phyloP scores from a whole-genome alignment of 2,329 filamentous ascomycete genomes.

The Alternaria sp. region DNA sequence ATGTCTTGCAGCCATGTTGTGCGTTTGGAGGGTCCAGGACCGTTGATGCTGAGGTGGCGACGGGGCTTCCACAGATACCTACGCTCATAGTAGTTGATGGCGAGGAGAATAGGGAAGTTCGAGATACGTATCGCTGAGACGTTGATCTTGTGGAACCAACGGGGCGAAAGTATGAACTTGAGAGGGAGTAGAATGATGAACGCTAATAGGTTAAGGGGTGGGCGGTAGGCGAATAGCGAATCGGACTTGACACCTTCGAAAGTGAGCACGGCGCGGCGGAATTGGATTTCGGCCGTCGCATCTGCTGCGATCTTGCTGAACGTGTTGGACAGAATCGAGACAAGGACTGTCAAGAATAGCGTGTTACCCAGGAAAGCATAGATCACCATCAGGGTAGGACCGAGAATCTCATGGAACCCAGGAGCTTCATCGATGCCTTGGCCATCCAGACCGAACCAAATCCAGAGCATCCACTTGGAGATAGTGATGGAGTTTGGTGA shows the following conservation, averaged over 20 bases:
- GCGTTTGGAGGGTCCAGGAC: constrained; percentile 48
- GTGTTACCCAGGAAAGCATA: constrained; percentile 89
- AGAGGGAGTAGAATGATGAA: constrained; percentile 76
- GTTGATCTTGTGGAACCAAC: constrained; percentile 92
- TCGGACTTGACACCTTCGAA: constrained; percentile 87
- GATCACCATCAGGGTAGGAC: constrained; percentile 78
- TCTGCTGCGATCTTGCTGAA: constrained; percentile 80
- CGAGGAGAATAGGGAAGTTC: constrained; percentile 75
- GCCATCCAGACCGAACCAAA: constrained; percentile 86
- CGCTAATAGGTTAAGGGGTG: constrained; percentile 83
- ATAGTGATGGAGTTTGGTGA: constrained; percentile 70
- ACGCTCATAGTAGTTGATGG: constrained; percentile 75
- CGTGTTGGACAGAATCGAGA: constrained; percentile 85
- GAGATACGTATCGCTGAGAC: constrained; percentile 75
- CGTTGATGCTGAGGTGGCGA: constrained; percentile 31
- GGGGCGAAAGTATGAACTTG: constrained; percentile 76
- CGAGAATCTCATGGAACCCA: constrained; percentile 80
- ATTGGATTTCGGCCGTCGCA: constrained; percentile 83
- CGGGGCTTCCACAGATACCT: constrained; percentile 68
- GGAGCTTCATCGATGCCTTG: constrained; percentile 64
- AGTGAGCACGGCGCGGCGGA: constrained; percentile 78
- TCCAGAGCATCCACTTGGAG: constrained; percentile 90
- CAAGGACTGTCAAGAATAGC: constrained; percentile 85
- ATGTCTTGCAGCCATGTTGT: constrained; percentile 55
- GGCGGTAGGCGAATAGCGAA: constrained; percentile 81